Evolutionary conservation across 768 basidiomycete species (phyloP), one percentile per base, ranked within the genome.

Genomic region (Cytidiella melzeri): DNA sequence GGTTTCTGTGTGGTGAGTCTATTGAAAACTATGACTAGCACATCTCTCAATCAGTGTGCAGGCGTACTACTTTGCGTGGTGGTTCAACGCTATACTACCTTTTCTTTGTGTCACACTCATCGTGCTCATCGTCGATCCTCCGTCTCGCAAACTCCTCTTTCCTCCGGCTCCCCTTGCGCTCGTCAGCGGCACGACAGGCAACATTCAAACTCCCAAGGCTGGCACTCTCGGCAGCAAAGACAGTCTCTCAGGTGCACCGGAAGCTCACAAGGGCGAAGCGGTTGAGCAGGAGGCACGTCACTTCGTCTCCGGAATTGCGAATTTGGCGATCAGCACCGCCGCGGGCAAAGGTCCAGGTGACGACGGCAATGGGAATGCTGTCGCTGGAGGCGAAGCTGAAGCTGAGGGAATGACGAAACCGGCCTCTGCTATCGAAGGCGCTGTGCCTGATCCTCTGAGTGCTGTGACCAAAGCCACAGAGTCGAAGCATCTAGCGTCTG

Each of bases 61-160:
- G 62, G 57, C 51, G 1, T 74, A 74, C 54, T 59, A 63, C 41
- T n/a, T 62, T 4, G 66, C 69, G 1, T 74, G 73, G 73, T 61
- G 55, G 47, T 56, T 61, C 41, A 60, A 69, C 24, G 49, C 70
- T 23, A 58, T 74, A 46, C 55, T 63, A n/a, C 66, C 70, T 3
- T 41, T 65, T 10, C 37, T 72, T 49, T 47, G 69, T 46, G 34
- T 57, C 34, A 61, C 67, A 12, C 36, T 70, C 19, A 51, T 66
- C 15, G 47, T 66, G 26, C 65, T 74, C 30, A 67, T 73, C 34
- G 57, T 73, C 53, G 61, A 62, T 43, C 70, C 72, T 2, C 58
- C 65, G 4, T 52, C 65, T 5, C 64, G 72, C 23, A 27, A 44
- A 2, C 55, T 59, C 30, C 59, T 69, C 47, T 73, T 73, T 57